A percentile compares a stretch with the other conserved stretches of the same genome.
These are phyloP conservation scores for Cercophora sp. DNA, from an alignment of 495 filamentous ascomycete species.

Conservation along the genomic window DNA sequence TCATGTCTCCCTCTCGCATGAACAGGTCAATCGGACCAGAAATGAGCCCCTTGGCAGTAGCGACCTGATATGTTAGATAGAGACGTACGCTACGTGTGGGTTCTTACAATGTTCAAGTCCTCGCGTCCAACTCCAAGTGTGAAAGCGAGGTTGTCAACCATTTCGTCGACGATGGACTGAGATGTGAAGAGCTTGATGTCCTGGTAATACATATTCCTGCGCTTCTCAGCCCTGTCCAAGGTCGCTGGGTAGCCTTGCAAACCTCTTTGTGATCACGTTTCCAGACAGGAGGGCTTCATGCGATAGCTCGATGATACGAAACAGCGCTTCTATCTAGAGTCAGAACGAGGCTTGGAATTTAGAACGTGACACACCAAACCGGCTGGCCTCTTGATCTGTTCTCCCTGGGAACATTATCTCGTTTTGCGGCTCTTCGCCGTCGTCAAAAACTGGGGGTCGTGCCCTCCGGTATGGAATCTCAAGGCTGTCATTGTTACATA, in stretches of 20 bases:
- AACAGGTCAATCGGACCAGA: conserved; percentile 27
- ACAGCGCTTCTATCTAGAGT: conserved; percentile 35
- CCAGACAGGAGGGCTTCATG: conserved; percentile 62
- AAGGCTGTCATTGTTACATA: conserved; percentile 41
- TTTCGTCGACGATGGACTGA: conserved; percentile 68
- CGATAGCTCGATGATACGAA: conserved; percentile 67
- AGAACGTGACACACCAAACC: conserved; percentile 33
- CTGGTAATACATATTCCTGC: conserved; percentile 87
- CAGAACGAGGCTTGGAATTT: neutral
- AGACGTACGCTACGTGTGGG: no score
- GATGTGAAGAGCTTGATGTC: conserved; percentile 73
- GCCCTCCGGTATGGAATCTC: conserved; percentile 41
- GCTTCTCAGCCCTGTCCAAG: neutral
- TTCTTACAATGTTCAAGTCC: conserved; percentile 61
- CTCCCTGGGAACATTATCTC: conserved; percentile 41
- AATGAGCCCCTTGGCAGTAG: conserved; percentile 50
- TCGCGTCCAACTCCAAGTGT: conserved; percentile 64
- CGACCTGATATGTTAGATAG: conserved; percentile 42
- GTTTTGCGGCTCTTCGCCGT: no score
- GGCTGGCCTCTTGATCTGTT: conserved; percentile 29
- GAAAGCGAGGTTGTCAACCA: conserved; percentile 80
- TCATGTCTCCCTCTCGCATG: conserved; percentile 19
- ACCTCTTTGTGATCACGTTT: conserved; percentile 76
- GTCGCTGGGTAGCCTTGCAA: no score
- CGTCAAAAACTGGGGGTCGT: no score